Base-by-base conservation (phyloP, 768 basidiomycete species). In the Lanmaoa rubissima region DNA sequence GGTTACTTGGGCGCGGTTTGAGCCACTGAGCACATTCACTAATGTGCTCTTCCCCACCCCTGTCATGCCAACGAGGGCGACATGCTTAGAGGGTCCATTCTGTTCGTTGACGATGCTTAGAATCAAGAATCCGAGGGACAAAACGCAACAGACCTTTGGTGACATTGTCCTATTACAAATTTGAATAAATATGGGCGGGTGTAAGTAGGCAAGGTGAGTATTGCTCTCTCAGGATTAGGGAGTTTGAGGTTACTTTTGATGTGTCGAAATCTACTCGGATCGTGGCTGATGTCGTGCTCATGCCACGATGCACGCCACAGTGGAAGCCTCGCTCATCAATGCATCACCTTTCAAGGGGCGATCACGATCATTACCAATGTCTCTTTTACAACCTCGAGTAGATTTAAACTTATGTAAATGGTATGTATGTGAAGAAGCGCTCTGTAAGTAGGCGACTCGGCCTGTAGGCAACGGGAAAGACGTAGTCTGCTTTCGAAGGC, bases 11-110 rank as follows among this genome's bases (percentile, higher is more conserved):
- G 61, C 61, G 7, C 10, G 3, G 28, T 14, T 3, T 16, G 42
- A 42, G 21, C 39, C 54, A 6, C 10, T 24, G 41, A 65, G 56
- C 40, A 65, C 31, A 19, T 65, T 64, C 19, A 62, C 56, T 14
- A 58, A 31, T 5, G 63, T 64, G 39, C 59, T 57, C 59, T 63
- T 61, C 47, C 63, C 55, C 16, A 36, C 60, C 5, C 63, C 59
- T 2, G 61, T 60, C 14, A 36, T 9, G 31, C 63, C 60, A 31
- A 55, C 60, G 51, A 65, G 21, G 32, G 47, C 55, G 36, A 65
- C 26, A 26, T 64, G 54, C 45, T 53, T 65, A 13, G n/a, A 39
- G 19, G 41, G 24, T 50, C 17, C 2, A 16, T 40, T 26, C 63
- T 59, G 31, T 53, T 38, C 7, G 26, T 39, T 6, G 24, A 47